Evolutionary conservation across 805 yeast genomes (phyloP), one percentile per base, ranked within the genome.

Genomic region (Yueomyces sp.): DNA sequence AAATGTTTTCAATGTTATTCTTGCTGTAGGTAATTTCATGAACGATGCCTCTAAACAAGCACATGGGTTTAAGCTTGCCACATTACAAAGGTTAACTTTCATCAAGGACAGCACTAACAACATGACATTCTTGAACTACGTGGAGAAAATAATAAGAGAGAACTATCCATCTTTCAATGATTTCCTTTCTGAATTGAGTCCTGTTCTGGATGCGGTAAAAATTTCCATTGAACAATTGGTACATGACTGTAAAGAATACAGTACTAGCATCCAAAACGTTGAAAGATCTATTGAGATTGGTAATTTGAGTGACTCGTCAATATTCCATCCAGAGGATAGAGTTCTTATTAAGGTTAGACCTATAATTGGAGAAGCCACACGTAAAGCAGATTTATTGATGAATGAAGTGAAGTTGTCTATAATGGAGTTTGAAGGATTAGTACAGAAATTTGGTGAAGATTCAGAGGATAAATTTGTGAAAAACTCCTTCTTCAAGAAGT

Each of bases 11-110:
- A 87, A 85, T 45, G 77, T 92, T 40, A 90, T 92, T 48, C 68
- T 88, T 49, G 80, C 88, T 3, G 92, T 92, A 42, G 99, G 98
- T 46, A 92, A 92, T 60, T 90, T 80, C 60, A 92, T 92, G 98
- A 92, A 94, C 59, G 95, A 87, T 54, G 68, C 77, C n/a, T 70
- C 85, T 2, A 88, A 87, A 53, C 95, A 87, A 59, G 97, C 96
- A 1, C 73, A 76, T 50, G 99, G 99, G 3, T 94, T 94, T 70
- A 82, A 83, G 54, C 67, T 92, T 47, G 81, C 85, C 39, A 85
- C 96, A n/a, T 69, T 92, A 43, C 96, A 87, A 55, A 69, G 97
- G 52, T 70, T 92, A 46, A 85, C 82, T 32, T 87, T 94, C 52
- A 80, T 94, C 64, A 92, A 92, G 58, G 96, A 90, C 62, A 86